Conservation (phyloP, 2,329 filamentous ascomycete species). For the Sarocladiaceae sp. region DNA sequence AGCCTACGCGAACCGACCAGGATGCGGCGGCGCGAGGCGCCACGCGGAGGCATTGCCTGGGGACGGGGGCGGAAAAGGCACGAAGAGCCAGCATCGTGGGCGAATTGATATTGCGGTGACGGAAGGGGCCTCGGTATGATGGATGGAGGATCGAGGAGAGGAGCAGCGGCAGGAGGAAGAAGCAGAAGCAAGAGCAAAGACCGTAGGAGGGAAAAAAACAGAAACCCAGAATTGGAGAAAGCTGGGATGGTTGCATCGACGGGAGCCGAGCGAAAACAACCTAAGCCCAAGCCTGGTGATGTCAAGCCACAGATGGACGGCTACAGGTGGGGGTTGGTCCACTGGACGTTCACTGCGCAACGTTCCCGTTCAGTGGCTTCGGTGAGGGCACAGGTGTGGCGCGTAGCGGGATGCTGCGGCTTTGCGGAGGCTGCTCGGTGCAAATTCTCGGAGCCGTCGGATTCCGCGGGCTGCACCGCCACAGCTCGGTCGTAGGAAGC, state of each 20-base stretch:
- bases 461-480: constrained; percentile 11
- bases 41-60: constrained; percentile 71
- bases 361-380: constrained; percentile 4
- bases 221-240: constrained; percentile 10
- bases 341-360: not conserved
- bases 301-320: constrained; percentile 9
- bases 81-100: constrained; percentile 77
- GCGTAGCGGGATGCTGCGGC: constrained; percentile 3
- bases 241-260: constrained; percentile 8
- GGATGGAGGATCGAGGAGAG: constrained; percentile 2
- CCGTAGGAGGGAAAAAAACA: constrained; percentile 11
- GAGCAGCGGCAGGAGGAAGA: not conserved
- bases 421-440: constrained; percentile 14
- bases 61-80: constrained; percentile 67
- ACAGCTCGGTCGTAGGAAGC: constrained; percentile 5
- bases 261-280: constrained; percentile 5
- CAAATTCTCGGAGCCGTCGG: constrained; percentile 24
- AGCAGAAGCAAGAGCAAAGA: constrained; percentile 8
- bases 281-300: too few species aligned
- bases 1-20: constrained; percentile 29
- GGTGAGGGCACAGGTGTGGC: constrained; percentile 11
- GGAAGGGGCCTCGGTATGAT: not conserved
- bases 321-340: constrained; percentile 5
- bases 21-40: constrained; percentile 48
- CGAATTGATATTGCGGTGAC: constrained; percentile 3